A percentile compares a stretch with the other conserved stretches of the same genome.
Conservation (phyloP, 768 basidiomycete species). For the Pisolithus sp. region DNA sequence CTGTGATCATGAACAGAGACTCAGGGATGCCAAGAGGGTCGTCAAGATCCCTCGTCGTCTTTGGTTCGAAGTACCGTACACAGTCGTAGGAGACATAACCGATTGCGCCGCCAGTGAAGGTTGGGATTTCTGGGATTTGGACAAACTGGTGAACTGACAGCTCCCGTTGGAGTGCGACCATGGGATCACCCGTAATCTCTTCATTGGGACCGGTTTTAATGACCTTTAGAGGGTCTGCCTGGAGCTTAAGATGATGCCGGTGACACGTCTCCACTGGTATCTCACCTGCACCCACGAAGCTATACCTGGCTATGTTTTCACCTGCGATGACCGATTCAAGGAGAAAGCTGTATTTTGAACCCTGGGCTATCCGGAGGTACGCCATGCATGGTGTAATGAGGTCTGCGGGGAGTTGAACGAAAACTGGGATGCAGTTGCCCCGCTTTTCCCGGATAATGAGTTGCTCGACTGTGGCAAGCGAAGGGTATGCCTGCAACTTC, state of each 20-base stretch:
- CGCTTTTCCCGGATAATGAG: slow-evolving; percentile 74
- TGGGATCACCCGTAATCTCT: slow-evolving; percentile 82
- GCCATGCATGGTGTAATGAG: slow-evolving; percentile 96
- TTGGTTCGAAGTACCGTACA: slow-evolving; percentile 94
- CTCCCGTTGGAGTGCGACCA: slow-evolving; percentile 77
- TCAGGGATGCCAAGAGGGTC: slow-evolving; percentile 89
- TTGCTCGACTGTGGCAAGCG: slow-evolving; percentile 68
- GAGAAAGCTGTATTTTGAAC: slow-evolving; percentile 91
- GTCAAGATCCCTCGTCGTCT: slow-evolving; percentile 67
- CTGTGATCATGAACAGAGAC: slow-evolving; percentile 93
- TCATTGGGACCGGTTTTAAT: slow-evolving; percentile 83
- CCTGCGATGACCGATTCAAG: slow-evolving; percentile 90
- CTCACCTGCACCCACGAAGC: slow-evolving; percentile 92
- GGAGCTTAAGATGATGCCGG: not conserved
- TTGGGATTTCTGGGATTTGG: slow-evolving; percentile 85
- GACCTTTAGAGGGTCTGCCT: slow-evolving; percentile 84
- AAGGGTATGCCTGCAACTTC: slow-evolving; percentile 65
- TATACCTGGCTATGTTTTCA: slow-evolving; percentile 88
- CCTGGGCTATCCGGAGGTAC: slow-evolving; percentile 87
- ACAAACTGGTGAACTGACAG: slow-evolving; percentile 83
- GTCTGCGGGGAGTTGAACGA: slow-evolving; percentile 89
- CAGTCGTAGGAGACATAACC: slow-evolving; percentile 98
- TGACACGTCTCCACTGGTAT: slow-evolving; percentile 11
- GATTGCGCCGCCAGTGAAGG: slow-evolving; percentile 96
- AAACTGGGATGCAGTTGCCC: slow-evolving; percentile 92